A percentile compares a stretch with the other conserved stretches of the same genome.
These are phyloP conservation scores for Hibiscus mutabilis DNA, from an alignment of 345 rosid genomes.

Conservation along the genomic window DNA sequence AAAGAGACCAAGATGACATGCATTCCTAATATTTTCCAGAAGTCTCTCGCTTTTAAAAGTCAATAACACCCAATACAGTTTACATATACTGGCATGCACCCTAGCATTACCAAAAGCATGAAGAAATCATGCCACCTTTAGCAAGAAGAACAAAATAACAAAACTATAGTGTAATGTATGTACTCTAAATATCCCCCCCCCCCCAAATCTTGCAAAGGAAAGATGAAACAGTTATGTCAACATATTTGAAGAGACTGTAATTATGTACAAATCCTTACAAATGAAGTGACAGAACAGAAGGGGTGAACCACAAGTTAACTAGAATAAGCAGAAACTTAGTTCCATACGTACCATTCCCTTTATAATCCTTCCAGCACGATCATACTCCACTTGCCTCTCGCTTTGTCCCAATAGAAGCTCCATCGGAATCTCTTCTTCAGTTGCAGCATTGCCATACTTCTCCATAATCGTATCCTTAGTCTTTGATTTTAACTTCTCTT, in stretches of 20 bases:
- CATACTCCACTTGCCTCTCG: conserved; percentile 67
- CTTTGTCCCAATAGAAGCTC: conserved; percentile 64
- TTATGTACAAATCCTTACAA: not conserved
- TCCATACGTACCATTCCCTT: conserved; percentile 47
- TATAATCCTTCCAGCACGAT: conserved; percentile 54
- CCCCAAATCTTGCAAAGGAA: not conserved
- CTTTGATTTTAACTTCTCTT: conserved; percentile 46
- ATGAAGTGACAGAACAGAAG: not conserved
- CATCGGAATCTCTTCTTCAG: conserved; percentile 49
- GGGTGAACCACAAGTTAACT: not conserved
- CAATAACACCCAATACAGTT: not conserved
- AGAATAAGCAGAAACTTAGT: not conserved
- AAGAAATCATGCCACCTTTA: not conserved
- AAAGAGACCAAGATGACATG: not conserved
- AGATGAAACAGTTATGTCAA: not conserved
- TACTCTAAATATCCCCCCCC: too few relatives aligned
- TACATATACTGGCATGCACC: not conserved
- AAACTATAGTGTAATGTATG: too few relatives aligned
- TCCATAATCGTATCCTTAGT: conserved; percentile 50
- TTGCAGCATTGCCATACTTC: conserved; percentile 63
- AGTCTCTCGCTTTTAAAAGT: not conserved
- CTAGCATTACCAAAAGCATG: not conserved
- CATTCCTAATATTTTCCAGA: not conserved
- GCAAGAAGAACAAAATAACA: too few relatives aligned
- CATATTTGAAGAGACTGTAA: not conserved